phyloP scores from a whole-genome alignment of 345 rosid species.

The Moricandia moricandioides region DNA sequence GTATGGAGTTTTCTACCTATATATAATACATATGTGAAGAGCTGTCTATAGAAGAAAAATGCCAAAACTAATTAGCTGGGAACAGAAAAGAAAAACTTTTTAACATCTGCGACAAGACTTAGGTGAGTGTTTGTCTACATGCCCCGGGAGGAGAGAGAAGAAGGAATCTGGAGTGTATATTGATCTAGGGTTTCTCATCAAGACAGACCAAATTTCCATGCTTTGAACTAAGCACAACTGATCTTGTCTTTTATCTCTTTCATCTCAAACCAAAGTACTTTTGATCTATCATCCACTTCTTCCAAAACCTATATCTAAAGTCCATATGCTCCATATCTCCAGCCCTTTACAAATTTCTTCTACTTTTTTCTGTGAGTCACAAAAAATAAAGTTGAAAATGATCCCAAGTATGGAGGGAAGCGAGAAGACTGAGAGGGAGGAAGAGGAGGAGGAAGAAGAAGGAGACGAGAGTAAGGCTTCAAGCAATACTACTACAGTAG shows the following conservation, averaged over 20 bases:
- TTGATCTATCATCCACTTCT: slow-evolving; percentile 6
- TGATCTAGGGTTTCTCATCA: slow-evolving; percentile 39
- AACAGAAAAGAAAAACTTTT: slow-evolving; percentile 32
- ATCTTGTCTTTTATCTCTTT: slow-evolving; percentile 25
- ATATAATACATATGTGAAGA: not conserved
- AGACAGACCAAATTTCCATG: slow-evolving; percentile 25
- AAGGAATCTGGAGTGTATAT: slow-evolving; percentile 26
- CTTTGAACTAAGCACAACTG: slow-evolving; percentile 16
- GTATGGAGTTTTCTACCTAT: no score
- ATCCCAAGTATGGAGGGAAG: slow-evolving; percentile 15
- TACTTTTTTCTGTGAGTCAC: not conserved
- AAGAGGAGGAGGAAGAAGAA: slow-evolving; percentile 9
- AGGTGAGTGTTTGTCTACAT: slow-evolving; percentile 35
- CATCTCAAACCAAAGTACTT: slow-evolving; percentile 20
- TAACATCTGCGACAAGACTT: slow-evolving; percentile 35
- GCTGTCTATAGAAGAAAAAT: slow-evolving; percentile 28
- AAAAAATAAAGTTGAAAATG: not conserved
- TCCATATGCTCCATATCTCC: not conserved
- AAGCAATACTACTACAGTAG: slow-evolving; percentile 92
- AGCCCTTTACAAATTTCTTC: not conserved
- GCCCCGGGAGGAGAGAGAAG: slow-evolving; percentile 20
- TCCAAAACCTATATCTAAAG: slow-evolving; percentile 4
- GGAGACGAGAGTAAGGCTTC: slow-evolving; percentile 49
- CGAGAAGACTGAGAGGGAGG: slow-evolving; percentile 4
- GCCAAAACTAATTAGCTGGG: slow-evolving; percentile 37